A percentile compares a stretch with the other conserved stretches of the same genome.
Evolutionary conservation across 2,329 filamentous ascomycete species (phyloP).

Genomic region (Coniella vitis): DNA sequence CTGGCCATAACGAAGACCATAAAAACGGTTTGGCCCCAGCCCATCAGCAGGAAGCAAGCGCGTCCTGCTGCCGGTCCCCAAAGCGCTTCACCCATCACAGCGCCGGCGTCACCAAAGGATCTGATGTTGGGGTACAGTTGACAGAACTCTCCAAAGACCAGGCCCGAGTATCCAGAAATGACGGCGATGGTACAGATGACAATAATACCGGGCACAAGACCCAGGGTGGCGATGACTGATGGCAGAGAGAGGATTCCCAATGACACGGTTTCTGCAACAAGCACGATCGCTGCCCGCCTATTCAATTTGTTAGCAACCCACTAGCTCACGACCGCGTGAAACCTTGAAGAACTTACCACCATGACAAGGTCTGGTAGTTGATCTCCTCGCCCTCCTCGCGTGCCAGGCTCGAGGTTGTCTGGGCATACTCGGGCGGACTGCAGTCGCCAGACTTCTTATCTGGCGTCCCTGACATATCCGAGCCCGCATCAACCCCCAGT

Average conservation of each 20-base stretch:
- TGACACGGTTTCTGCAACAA: conserved; percentile 39
- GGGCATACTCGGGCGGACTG: conserved; percentile 6
- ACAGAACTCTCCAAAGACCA: conserved; percentile 59
- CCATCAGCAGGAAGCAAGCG: conserved; percentile 52
- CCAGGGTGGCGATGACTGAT: conserved; percentile 64
- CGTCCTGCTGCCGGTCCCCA: conserved; percentile 35
- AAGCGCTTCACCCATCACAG: conserved; percentile 41
- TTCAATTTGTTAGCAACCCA: background rate
- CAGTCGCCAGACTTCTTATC: background rate
- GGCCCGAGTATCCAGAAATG: conserved; percentile 58
- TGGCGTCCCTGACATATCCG: background rate
- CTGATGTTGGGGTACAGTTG: conserved; percentile 61
- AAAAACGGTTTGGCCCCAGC: conserved; percentile 52
- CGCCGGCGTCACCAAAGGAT: conserved; percentile 59
- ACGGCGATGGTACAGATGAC: conserved; percentile 60
- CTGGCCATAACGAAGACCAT: conserved; percentile 63
- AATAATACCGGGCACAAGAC: conserved; percentile 66
- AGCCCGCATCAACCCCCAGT: conserved; percentile 8
- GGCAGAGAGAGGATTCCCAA: conserved; percentile 64
- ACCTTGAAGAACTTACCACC: conserved; percentile 12
- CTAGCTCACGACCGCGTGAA: no score
- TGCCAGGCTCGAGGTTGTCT: conserved; percentile 10
- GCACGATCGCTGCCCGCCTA: conserved; percentile 38
- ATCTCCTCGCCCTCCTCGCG: conserved; percentile 14
- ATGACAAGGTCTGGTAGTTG: conserved; percentile 11